Evolutionary conservation across 1,284 basidiomycete genomes (phyloP).

Genomic region (Psilocybe mexicana): DNA sequence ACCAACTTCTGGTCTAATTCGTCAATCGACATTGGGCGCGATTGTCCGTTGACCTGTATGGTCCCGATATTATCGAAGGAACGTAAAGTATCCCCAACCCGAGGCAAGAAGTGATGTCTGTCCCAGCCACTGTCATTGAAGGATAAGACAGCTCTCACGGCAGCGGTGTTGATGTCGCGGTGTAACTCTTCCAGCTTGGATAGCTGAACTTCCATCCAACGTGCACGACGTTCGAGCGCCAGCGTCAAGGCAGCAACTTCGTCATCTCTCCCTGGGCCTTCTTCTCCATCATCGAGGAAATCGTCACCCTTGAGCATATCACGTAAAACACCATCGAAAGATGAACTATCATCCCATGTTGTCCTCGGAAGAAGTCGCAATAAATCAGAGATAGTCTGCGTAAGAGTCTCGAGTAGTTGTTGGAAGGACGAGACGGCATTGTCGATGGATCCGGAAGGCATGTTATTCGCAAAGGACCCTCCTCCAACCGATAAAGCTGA

Average conservation of each 20-base stretch:
- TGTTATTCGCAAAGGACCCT: constrained; percentile 78
- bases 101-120: constrained; percentile 60
- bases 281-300: constrained; percentile 73
- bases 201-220: constrained; percentile 88
- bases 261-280: constrained; percentile 64
- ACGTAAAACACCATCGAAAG: constrained; percentile 78
- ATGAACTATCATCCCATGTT: constrained; percentile 85
- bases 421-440: constrained; percentile 85
- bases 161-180: constrained; percentile 82
- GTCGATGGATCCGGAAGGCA: constrained; percentile 80
- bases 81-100: constrained; percentile 60
- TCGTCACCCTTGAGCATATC: constrained; percentile 87
- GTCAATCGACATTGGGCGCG: constrained; percentile 60
- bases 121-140: constrained; percentile 89
- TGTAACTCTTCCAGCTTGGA: constrained; percentile 83
- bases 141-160: constrained; percentile 75
- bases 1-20: constrained; percentile 73
- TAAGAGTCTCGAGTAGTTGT: constrained; percentile 79
- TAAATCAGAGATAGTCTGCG: constrained; percentile 82
- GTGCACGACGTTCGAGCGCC: constrained; percentile 78
- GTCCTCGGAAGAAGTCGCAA: constrained; percentile 79
- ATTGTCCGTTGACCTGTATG: constrained; percentile 45
- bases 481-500: constrained; percentile 83
- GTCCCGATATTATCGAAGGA: constrained; percentile 69
- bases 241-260: constrained; percentile 80